Evolutionary conservation across 345 rosid genomes (phyloP), one percentile per base, ranked within the genome.

Genomic region (Gossypium australe): DNA sequence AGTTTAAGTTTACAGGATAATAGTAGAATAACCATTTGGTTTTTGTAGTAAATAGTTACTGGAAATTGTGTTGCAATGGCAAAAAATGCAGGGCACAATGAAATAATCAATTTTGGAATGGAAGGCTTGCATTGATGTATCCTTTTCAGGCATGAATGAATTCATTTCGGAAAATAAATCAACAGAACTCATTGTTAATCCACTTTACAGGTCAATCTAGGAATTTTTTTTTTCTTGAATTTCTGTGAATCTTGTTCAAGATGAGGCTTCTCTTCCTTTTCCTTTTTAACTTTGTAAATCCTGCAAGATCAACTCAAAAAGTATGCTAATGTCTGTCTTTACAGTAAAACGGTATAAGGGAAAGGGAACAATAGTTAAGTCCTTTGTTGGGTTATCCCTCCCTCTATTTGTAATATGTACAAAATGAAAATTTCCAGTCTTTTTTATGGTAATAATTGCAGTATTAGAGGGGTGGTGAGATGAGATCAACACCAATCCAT

Each of bases 71-170:
- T 22, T 67, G 41, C 64, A 48, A 14, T 53, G 72, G 45, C 27
- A 71, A 82, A 70, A 22, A 4, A 64, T 79, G 85, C 86, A 86
- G 87, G 88, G 12, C 85, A 85, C 71, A 72, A 75, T 70, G 85
- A 85, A 78, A 20, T 83, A 64, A 79, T 83, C 75, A 78, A 80
- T 60, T 82, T 76, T 81, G 76, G 71, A 17, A 82, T 81, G 73
- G 78, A 78, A 13, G 59, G 74, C 56, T 66, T 27, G 49, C 75
- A 72, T 29, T 79, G 63, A 72, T 44, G 41, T 22, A 20, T 68
- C 10, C 34, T 25, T 34, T 34, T 34, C 41, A 34, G 41, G 41
- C 41, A 34, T 34, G 41, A 34, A 34, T 5, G 41, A 34, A 34
- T 34, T 58, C 34, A 29, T 29, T 29, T 29, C 38, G 22, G 2